phyloP scores from a whole-genome alignment of 2,329 filamentous ascomycete genomes.

The Geoglossum cookeanum region DNA sequence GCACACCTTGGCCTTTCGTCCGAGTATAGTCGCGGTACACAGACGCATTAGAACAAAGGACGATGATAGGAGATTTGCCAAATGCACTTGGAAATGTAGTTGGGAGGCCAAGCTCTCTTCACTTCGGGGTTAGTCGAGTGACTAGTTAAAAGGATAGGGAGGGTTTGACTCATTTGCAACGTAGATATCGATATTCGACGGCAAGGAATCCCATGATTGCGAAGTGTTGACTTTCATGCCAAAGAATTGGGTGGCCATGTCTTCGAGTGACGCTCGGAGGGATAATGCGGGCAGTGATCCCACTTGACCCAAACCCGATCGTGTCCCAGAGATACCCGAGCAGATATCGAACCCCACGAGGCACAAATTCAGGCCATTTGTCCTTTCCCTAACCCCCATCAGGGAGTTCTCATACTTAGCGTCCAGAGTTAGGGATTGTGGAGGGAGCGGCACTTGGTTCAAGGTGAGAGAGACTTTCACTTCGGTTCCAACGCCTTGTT shows the following conservation, averaged over 20 bases:
- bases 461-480: slow-evolving; percentile 31
- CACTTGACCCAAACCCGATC: neutral
- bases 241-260: neutral
- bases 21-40: slow-evolving; percentile 2
- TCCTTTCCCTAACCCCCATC: neutral
- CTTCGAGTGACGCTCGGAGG: neutral
- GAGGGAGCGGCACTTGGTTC: neutral
- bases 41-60: slow-evolving; percentile 9
- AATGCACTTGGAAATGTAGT: neutral
- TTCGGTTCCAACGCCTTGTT: slow-evolving; percentile 34
- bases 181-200: neutral
- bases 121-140: neutral
- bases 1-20: neutral
- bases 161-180: neutral
- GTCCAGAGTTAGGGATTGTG: neutral
- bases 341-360: neutral
- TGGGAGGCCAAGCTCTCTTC: neutral
- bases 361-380: neutral
- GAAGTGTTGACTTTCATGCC: neutral
- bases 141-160: neutral
- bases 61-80: slow-evolving; percentile 3
- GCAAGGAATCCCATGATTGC: neutral
- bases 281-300: neutral
- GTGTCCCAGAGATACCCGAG: neutral
- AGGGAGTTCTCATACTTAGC: neutral